Evolutionary conservation across 1,139 yeast genomes (phyloP), one percentile per base, ranked within the genome.

Genomic region (Wickerhamomyces sp.): DNA sequence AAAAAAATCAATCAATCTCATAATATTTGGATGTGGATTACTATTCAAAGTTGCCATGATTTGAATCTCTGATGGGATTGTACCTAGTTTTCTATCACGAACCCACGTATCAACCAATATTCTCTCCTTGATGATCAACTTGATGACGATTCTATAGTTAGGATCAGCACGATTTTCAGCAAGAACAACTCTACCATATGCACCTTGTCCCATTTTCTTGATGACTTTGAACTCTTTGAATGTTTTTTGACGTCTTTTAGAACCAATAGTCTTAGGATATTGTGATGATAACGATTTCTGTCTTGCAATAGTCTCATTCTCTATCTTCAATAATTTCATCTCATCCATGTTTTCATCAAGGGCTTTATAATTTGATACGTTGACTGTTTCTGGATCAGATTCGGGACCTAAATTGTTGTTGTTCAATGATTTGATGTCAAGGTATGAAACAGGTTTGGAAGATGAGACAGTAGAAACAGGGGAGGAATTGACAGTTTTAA

Each of bases 61-160:
- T 63, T 90, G 95, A 56, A 93, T 93, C 64, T 93, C 99, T 15
- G 93, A 82, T 0, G 99, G 98, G 32, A 93, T 86, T 0, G 96
- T 91, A 6, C 99, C 99, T 37, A 91, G 69, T 51, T 78, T 78
- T 26, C 96, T 76, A 64, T 93, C 98, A 46, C 98, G 73, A 2
- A 90, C 95, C 99, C 99, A 93, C 0, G 98, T 89, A 63, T 93
- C 99, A 9, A 93, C 97, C 59, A 93, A 71, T 56, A 93, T 93
- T 45, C 96, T 78, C 55, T 90, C 96, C 60, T 93, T 93, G 60
- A 88, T 87, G 41, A 93, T 93, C 56, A 95, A 82, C 64, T 93
- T 93, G 52, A 93, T 77, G 13, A 91, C 90, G 35, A 90, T 82
- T 50, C 75, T 78, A 60, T 87, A 84, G 10, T 67, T 66, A 0